Evolutionary conservation across 768 basidiomycete species (phyloP), one percentile per base, ranked within the genome.

Genomic region (Tylopilus subfusipes): DNA sequence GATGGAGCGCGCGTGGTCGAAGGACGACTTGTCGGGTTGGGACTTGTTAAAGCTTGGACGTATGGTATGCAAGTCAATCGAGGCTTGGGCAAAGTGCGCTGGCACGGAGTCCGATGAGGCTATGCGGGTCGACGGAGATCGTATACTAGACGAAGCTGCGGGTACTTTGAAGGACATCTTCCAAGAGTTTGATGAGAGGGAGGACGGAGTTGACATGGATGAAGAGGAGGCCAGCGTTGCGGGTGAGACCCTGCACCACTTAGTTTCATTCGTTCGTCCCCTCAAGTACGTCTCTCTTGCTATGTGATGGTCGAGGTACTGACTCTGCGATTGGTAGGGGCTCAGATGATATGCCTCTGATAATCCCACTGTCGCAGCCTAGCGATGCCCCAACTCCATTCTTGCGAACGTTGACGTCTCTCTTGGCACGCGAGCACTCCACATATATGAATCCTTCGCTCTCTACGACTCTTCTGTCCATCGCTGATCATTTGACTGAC

Each of bases 1-100:
- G 54, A 79, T 89, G 79, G 86, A 88, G 60, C 78, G 80, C 2
- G 87, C 86, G 0, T 90, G 86, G 86, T 77, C 85, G 1, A 84
- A 82, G 62, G 81, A 87, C 40, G 86, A 88, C 22, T 68, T 75
- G 27, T 80, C 78, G 30, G 82, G 82, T 4, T 90, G 88, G 83
- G 86, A 88, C 50, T 77, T 86, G 13, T 76, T 76, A 4, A 73
- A 80, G 25, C 73, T 88, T 12, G 83, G 84, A 1, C 75, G 74
- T 42, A 71, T 80, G 42, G 63, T 90, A 18, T 76, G 78, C 31
- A 76, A 75, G 27, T 82, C 84, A 21, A 74, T 84, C 2, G 75
- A 76, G 42, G 78, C 77, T 11, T 90, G 89, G 89, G 76, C 87
- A 24, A 67, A 66, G 24, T 63, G 62, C 34, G 55, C 64, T 11